Base-by-base conservation (phyloP, 768 basidiomycete genomes). In the Serendipita sp. region DNA sequence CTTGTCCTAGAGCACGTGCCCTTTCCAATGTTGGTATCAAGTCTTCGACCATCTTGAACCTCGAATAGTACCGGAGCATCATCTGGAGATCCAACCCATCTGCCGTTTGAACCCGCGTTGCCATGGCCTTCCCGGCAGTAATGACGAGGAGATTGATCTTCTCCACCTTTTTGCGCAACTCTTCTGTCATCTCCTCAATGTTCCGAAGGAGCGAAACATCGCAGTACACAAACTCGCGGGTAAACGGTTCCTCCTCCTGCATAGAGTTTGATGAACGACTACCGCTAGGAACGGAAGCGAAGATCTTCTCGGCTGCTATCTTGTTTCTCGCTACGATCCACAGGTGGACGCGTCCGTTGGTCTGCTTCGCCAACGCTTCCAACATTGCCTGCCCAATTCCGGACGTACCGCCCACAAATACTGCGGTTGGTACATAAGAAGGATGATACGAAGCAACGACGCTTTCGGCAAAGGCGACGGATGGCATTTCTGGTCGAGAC, bases 41-140 rank as follows among this genome's bases (percentile, higher is more conserved):
- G 24, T 79, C 78, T n/a, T 72, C 63, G 2, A 75, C 72, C 66
- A 82, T 80, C 64, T 74, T 75, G 78, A 76, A 80, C 42, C 81
- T 70, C 24, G 76, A 71, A 66, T 82, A 82, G 67, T 81, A 81
- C 61, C 79, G 75, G 61, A 80, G 62, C 33, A 75, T 76, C 16
- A 78, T 68, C 66, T 38, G 42, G 22, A 22, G 34, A 28, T 63
- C 62, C 34, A 63, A 34, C 14, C 62, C 62, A 26, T 63, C 62
- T 14, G 20, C 44, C 33, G 62, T 63, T 26, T 41, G 33, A 5
- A 41, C 44, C 14, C 51, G 62, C n/a, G 11, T 31, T 7, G 5
- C 5, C 38, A 38, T 38, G 38, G 38, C 38, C 38, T 38, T 38
- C 11, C 65, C 65, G 14, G 53, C 24, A 45, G 44, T 45, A 2